Evolutionary conservation across 805 yeast species (phyloP), one percentile per base, ranked within the genome.

Genomic region (Candida krabiensis): DNA sequence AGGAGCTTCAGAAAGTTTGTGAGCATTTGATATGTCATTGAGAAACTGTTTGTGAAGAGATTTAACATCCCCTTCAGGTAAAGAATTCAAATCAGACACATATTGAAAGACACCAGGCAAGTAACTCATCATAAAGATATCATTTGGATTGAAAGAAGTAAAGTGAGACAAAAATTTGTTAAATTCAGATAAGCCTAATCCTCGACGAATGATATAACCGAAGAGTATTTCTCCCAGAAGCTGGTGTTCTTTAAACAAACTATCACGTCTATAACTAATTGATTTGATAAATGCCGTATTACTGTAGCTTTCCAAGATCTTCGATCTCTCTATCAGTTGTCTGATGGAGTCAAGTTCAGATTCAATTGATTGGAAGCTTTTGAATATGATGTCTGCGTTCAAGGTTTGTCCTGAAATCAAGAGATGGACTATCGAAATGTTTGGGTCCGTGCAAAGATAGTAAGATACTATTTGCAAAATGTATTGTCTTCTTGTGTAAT

Each of bases 211-310:
- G 6, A 73, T 64, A 30, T 77, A 58, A 2, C 83, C 81, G 49
- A 59, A 76, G 5, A 83, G 64, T 1, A 86, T 67, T 56, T 80
- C 85, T 30, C 90, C 82, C 38, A 90, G 61, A 2, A 71, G 55
- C 51, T 87, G 95, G 57, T 89, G 93, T 50, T 82, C 81, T 34
- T 67, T 68, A 36, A 78, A 71, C 19, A 86, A 66, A 46, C 78
- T 79, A 39, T 75, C 77, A 45, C 88, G 76, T 53, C 84, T 75
- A 50, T 75, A 80, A 25, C 68, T 69, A 24, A 83, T 58, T 15
- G 69, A 64, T 33, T 78, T 71, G 33, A 68, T 66, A 40, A 78
- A 73, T 5, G 64, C 60, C 15, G 69, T 50, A 44, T 69, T 60
- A 55, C 70, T 41, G 47, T 72, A 63, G 38, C 70, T 58, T 46